Evolutionary conservation across 2,329 filamentous ascomycete genomes (phyloP).

Genomic region (Didymellaceae sp.): DNA sequence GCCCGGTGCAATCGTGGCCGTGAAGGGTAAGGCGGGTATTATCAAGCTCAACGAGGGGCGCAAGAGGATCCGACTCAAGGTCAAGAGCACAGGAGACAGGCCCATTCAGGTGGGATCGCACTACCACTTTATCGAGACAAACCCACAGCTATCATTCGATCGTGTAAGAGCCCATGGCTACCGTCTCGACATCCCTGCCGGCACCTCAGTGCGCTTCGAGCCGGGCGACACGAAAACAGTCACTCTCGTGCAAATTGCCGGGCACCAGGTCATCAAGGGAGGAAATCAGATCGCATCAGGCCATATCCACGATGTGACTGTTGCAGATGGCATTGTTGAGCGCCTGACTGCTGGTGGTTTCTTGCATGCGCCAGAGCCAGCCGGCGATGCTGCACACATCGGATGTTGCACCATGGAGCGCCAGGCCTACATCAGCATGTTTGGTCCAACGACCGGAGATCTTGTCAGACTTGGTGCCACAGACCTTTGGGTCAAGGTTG

Average conservation of each 20-base stretch:
- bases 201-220: constrained; percentile 92
- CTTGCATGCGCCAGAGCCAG: constrained; percentile 74
- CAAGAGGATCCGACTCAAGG: constrained; percentile 73
- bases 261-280: constrained; percentile 78
- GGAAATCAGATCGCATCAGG: constrained; percentile 83
- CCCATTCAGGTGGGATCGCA: constrained; percentile 92
- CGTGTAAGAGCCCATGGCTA: constrained; percentile 81
- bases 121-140: constrained; percentile 96
- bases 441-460: constrained; percentile 90
- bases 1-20: constrained; percentile 80
- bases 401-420: constrained; percentile 75
- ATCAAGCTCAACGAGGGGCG: constrained; percentile 77
- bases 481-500: constrained; percentile 88
- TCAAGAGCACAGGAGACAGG: constrained; percentile 86
- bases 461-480: constrained; percentile 81
- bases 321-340: constrained; percentile 69
- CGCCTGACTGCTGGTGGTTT: constrained; percentile 77
- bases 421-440: constrained; percentile 83
- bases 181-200: constrained; percentile 86
- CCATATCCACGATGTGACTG: constrained; percentile 66
- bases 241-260: constrained; percentile 85
- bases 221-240: constrained; percentile 92
- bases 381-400: constrained; percentile 61
- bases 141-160: constrained; percentile 88
- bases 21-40: constrained; percentile 67